Evolutionary conservation across 2,329 filamentous ascomycete genomes (phyloP), one percentile per base, ranked within the genome.

Genomic region (Fusarium phyllophilum): DNA sequence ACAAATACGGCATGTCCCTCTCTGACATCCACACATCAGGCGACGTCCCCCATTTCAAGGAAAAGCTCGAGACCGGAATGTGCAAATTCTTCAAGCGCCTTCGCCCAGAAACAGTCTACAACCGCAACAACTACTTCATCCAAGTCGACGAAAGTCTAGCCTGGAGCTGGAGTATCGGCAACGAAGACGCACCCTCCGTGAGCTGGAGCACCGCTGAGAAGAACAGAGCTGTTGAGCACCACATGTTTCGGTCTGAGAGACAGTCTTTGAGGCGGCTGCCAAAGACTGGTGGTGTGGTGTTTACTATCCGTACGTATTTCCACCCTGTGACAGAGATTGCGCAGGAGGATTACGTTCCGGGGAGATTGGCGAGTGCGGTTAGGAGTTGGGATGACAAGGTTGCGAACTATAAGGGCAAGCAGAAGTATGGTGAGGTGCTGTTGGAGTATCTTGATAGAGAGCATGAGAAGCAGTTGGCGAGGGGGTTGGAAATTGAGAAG

Each of bases 341-440:
- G 1, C 81, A 89, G 79, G 93, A 96, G 82, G 89, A 91, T 24
- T 93, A 93, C 79, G 93, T 97, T 2, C 94, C 94, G 0, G 94
- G 94, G 0, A 82, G 94, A 39, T 81, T 97, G 77, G 94, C 94
- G 5, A 94, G 92, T 75, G 94, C 93, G 10, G 84, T 97, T 8
- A 85, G 94, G 44, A 96, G 93, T 80, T 96, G 94, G 94, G 93
- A 92, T 2, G 90, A 92, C 48, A 91, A 94, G 82, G 93, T 96
- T 13, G 88, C 88, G 22, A 84, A 84, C 74, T 97, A 97, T 80
- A 96, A 96, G 83, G 94, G 94, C 0, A 90, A 87, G 79, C 92
- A 94, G 74, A 89, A 87, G 83, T 97, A 95, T 81, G 88, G 86
- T 26, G 89, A 91, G 33, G 91, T 96, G 1, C 76, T 97, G 78